Conservation (phyloP, 2,329 filamentous ascomycete species). For the Onygenales sp. region DNA sequence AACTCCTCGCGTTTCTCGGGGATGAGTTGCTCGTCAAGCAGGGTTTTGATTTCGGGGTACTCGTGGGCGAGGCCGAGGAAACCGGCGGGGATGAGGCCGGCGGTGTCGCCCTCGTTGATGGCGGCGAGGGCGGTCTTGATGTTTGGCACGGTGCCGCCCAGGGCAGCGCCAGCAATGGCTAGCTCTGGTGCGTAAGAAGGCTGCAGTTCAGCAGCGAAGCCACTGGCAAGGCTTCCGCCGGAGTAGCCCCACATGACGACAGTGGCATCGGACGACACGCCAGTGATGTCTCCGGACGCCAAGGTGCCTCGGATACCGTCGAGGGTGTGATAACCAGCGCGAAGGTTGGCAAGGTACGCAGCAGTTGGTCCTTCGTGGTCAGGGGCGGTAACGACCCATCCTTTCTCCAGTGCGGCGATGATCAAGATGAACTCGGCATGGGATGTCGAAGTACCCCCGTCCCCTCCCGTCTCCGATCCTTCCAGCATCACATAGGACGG, state of each 20-base stretch:
- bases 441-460: conserved; percentile 22
- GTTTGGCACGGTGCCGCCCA: conserved; percentile 41
- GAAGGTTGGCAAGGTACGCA: conserved; percentile 32
- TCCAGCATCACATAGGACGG: conserved; percentile 23
- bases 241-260: conserved; percentile 48
- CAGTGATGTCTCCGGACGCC: conserved; percentile 17
- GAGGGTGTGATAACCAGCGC: conserved; percentile 35
- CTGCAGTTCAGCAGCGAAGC: conserved; percentile 43
- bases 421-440: conserved; percentile 26
- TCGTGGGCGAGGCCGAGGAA: conserved; percentile 19
- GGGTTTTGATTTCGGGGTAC: conserved; percentile 14
- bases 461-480: conserved; percentile 31
- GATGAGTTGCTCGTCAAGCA: conserved; percentile 12
- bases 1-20: conserved; percentile 14
- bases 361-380: conserved; percentile 39
- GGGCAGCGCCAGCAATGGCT: conserved; percentile 37
- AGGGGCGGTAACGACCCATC: conserved; percentile 41
- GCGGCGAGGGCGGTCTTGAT: conserved; percentile 26
- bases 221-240: conserved; percentile 43
- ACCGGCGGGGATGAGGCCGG: conserved; percentile 28
- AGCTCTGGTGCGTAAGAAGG: conserved; percentile 43
- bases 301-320: conserved; percentile 36
- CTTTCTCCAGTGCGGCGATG: conserved; percentile 28
- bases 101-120: conserved; percentile 22
- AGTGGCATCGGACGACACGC: conserved; percentile 22